These are phyloP conservation scores for Eucommia ulmoides DNA, from an alignment of 257 asterid species.

Conservation along the genomic window DNA sequence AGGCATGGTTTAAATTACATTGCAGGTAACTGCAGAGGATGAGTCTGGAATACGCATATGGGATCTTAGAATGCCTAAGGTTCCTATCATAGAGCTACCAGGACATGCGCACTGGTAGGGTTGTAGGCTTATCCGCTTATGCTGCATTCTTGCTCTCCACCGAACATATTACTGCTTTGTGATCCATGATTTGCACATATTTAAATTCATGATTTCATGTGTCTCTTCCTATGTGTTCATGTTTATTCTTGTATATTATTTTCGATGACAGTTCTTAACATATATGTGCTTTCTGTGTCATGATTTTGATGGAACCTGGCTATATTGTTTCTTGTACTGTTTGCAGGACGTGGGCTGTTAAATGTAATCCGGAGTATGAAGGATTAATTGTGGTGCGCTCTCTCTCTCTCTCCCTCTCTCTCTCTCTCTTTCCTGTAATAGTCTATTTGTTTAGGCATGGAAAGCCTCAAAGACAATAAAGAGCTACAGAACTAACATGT, in stretches of 20 bases:
- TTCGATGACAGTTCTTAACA: no score
- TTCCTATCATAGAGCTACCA: constrained; percentile 78
- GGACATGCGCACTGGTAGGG: constrained; percentile 97
- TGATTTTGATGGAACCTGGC: background rate
- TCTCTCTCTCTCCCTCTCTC: constrained; percentile 18
- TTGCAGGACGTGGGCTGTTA: constrained; percentile 91
- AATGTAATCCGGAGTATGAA: constrained; percentile 82
- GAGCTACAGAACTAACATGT: no score
- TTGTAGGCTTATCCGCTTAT: no score
- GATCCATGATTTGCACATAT: background rate
- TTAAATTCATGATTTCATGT: no score
- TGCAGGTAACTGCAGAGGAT: constrained; percentile 93
- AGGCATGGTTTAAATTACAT: background rate
- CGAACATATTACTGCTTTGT: background rate
- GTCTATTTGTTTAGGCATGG: no score
- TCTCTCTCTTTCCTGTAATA: no score
- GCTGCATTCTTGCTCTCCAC: background rate
- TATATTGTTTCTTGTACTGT: constrained; percentile 13
- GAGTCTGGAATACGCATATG: constrained; percentile 89
- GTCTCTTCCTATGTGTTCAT: no score
- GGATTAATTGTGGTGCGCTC: constrained; percentile 78
- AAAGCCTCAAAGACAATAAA: no score
- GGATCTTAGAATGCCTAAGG: constrained; percentile 76
- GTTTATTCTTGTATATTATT: no score
- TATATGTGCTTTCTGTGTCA: background rate